Percentiles rank a stretch among this genome's conserved stretches.
Conservation (phyloP, 495 filamentous ascomycete species). For the Cercophora sp. region DNA sequence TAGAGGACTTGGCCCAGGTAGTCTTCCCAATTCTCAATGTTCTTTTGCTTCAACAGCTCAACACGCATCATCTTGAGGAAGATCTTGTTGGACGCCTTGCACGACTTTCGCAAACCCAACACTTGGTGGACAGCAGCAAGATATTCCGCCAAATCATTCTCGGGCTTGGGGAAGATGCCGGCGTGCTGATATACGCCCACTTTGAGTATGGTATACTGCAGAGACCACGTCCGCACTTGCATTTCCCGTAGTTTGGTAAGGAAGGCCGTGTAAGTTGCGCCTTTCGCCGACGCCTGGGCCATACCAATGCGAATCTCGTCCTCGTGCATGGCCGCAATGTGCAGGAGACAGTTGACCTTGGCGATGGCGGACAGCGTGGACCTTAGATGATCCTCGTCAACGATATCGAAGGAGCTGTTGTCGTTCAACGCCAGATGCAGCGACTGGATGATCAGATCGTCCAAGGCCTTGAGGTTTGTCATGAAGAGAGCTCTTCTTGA, state of each 20-base stretch:
- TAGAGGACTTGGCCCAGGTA: conserved; percentile 85
- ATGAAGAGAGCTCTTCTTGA: conserved; percentile 65
- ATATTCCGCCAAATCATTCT: conserved; percentile 69
- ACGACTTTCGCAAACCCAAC: conserved; percentile 80
- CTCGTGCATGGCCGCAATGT: conserved; percentile 74
- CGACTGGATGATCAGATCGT: conserved; percentile 66
- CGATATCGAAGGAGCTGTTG: conserved; percentile 71
- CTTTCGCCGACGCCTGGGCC: conserved; percentile 35
- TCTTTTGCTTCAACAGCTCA: conserved; percentile 63
- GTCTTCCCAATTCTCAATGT: conserved; percentile 65
- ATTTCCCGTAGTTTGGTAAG: conserved; percentile 77
- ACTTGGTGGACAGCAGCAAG: conserved; percentile 76
- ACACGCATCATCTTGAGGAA: conserved; percentile 86
- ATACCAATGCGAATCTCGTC: conserved; percentile 76
- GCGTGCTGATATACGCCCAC: conserved; percentile 67
- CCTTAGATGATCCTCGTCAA: conserved; percentile 71
- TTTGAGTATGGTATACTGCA: conserved; percentile 70
- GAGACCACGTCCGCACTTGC: conserved; percentile 81
- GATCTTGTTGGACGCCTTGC: conserved; percentile 75
- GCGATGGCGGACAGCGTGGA: conserved; percentile 65
- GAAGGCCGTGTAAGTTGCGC: conserved; percentile 47
- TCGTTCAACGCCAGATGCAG: conserved; percentile 62
- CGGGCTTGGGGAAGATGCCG: conserved; percentile 55
- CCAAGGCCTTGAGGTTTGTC: conserved; percentile 69
- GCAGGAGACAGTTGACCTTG: conserved; percentile 64